Conservation (phyloP, 1,284 basidiomycete species). For the Moesziomyces sp. region DNA sequence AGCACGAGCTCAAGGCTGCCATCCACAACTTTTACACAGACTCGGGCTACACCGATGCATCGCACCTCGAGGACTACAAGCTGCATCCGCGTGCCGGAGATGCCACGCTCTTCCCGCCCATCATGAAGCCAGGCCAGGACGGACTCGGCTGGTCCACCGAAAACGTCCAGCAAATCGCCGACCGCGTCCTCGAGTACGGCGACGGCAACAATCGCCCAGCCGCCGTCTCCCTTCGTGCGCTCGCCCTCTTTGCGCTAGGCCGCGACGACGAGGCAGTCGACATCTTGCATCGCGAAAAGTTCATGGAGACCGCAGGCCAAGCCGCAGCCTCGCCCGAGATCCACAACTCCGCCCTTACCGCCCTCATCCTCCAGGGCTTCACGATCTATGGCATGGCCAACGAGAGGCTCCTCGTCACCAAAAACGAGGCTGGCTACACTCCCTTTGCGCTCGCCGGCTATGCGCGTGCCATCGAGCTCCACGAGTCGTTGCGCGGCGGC, state of each 20-base stretch:
- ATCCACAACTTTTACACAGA: slow-evolving; percentile 40
- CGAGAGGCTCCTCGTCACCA: slow-evolving; percentile 52
- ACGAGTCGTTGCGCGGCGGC: slow-evolving; percentile 61
- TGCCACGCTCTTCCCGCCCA: slow-evolving; percentile 52
- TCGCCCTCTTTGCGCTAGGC: slow-evolving; percentile 59
- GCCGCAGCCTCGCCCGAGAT: slow-evolving; percentile 26
- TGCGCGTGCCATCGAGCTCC: slow-evolving; percentile 60
- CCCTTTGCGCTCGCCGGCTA: slow-evolving; percentile 60
- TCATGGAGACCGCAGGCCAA: slow-evolving; percentile 51
- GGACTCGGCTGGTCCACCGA: slow-evolving; percentile 56
- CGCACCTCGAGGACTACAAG: slow-evolving; percentile 50
- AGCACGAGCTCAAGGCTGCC: slow-evolving; percentile 50
- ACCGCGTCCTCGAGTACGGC: slow-evolving; percentile 45
- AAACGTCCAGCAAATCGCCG: slow-evolving; percentile 32
- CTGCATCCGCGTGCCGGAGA: slow-evolving; percentile 25
- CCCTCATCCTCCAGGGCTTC: slow-evolving; percentile 56
- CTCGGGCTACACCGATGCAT: slow-evolving; percentile 51
- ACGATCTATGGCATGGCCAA: slow-evolving; percentile 63
- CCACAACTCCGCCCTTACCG: slow-evolving; percentile 41
- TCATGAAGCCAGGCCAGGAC: slow-evolving; percentile 29
- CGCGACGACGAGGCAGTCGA: slow-evolving; percentile 59
- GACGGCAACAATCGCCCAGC: slow-evolving; percentile 26
- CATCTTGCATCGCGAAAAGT: slow-evolving; percentile 55
- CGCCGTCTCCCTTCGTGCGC: slow-evolving; percentile 48
- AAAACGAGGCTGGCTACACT: slow-evolving; percentile 46